A percentile compares a stretch with the other conserved stretches of the same genome.
phyloP scores from a whole-genome alignment of 169 alveolate genomes.

The Eimeria praecox region DNA sequence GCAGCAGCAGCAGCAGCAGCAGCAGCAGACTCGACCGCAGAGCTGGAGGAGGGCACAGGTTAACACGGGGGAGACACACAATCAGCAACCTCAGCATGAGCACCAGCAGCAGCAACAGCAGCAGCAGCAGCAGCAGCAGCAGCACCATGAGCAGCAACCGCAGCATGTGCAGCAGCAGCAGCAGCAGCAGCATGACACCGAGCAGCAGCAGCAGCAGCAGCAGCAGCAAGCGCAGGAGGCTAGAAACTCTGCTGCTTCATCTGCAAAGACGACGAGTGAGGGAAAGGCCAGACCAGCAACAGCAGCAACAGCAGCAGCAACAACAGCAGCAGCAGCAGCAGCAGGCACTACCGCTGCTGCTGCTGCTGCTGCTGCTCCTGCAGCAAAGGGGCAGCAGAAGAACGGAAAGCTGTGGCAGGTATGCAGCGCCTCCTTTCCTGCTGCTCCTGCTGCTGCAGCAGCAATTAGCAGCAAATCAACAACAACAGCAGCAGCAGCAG shows the following conservation, averaged over 20 bases:
- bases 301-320: slow-evolving; percentile 52
- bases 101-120: slow-evolving; percentile 18
- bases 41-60: slow-evolving; percentile 21
- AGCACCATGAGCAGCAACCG: slow-evolving; percentile 4
- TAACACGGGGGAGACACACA: not conserved
- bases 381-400: slow-evolving; percentile 19
- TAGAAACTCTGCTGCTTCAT: not conserved
- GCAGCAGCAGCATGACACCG: too few relatives aligned
- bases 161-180: not conserved
- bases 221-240: not conserved
- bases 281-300: not conserved
- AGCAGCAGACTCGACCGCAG: slow-evolving; percentile 28
- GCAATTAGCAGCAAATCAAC: slow-evolving; percentile 10
- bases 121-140: slow-evolving; percentile 6
- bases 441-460: slow-evolving; percentile 42
- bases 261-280: not conserved
- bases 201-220: not conserved
- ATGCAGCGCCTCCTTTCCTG: slow-evolving; percentile 77
- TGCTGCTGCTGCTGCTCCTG: not conserved
- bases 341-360: not conserved
- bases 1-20: slow-evolving; percentile 74
- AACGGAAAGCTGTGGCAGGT: slow-evolving; percentile 74
- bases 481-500: not conserved
- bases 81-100: slow-evolving; percentile 12
- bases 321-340: slow-evolving; percentile 41